phyloP scores from a whole-genome alignment of 2,329 filamentous ascomycete species.

The Metarhizium album region DNA sequence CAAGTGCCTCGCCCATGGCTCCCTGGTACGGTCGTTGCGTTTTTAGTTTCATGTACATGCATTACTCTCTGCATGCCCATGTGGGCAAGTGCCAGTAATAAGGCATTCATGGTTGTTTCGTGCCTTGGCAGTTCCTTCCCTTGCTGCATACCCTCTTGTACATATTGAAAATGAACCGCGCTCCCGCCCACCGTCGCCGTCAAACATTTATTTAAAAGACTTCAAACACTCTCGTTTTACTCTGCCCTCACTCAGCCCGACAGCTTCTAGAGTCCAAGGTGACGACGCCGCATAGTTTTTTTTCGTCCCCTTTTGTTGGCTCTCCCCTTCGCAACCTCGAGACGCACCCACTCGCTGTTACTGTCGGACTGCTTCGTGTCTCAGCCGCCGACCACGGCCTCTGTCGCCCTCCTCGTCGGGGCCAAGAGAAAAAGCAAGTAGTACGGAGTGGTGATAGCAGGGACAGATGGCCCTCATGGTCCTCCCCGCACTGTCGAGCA shows the following conservation, averaged over 20 bases:
- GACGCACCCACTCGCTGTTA: background rate
- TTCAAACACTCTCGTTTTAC: background rate
- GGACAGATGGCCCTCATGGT: background rate
- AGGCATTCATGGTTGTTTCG: background rate
- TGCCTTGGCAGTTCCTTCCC: background rate
- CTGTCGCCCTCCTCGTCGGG: no score
- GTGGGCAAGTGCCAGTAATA: background rate
- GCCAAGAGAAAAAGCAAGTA: background rate
- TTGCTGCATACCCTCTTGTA: background rate
- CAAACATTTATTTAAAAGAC: background rate
- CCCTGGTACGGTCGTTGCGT: background rate
- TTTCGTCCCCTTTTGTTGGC: background rate
- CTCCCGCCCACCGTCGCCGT: background rate
- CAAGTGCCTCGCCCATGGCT: background rate
- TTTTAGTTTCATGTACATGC: background rate
- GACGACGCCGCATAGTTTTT: background rate
- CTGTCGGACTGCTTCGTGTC: background rate
- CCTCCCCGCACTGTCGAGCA: conserved; percentile 4
- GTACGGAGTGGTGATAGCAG: no score
- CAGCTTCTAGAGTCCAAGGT: no score
- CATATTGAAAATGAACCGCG: background rate
- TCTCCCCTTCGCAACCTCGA: no score
- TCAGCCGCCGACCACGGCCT: background rate
- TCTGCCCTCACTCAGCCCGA: background rate
- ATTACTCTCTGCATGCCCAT: background rate